Base-by-base conservation (phyloP, 2,329 filamentous ascomycete species). In the Aspergillus tamarii region DNA sequence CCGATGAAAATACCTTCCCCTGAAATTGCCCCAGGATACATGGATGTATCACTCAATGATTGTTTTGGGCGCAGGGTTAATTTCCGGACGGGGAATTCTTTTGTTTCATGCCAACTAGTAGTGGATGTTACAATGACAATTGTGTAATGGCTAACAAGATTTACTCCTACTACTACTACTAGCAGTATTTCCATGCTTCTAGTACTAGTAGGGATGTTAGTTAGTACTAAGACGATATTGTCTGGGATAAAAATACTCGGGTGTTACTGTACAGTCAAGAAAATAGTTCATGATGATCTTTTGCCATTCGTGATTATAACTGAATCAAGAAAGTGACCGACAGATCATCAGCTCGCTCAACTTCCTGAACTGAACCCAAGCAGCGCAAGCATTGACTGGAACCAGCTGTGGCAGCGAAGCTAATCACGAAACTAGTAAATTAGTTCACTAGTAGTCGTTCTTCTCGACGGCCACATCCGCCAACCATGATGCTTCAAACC, bases 251-350 rank as follows among this genome's bases (percentile, higher is more conserved):
- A 32, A 32, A 52, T 32, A 52, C n/a, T 48, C 28, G 32, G 23
- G 34, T 14, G 2, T 36, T 16, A 16, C 14, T 16, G 34, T 16
- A 7, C 14, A 36, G 34, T 16, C 14, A 6, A 36, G 34, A 16
- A 36, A 36, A 36, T 36, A 36, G 34, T 36, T 16, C 3, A 36
- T 36, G 34, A 36, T 36, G 45, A 41, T 48, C 30, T 36, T n/a
- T 59, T 34, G 39, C 36, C 28, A 28, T 54, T 54, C 54, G 28
- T 39, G 32, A 54, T 30, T 36, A 39, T 53, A 39, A 32, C 54
- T 62, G 14, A 64, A 66, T 66, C 56, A 46, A 67, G 63, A 60
- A 69, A 63, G 30, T 48, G 64, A 65, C 34, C 56, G 62, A 67
- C 64, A 54, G 68, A 66, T 69, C 67, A 67, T 63, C 57, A 45